Percentiles rank a stretch among this genome's conserved stretches.
These are phyloP conservation scores for Stachybotrys elegans DNA, from an alignment of 2,329 filamentous ascomycete genomes.

Conservation along the genomic window DNA sequence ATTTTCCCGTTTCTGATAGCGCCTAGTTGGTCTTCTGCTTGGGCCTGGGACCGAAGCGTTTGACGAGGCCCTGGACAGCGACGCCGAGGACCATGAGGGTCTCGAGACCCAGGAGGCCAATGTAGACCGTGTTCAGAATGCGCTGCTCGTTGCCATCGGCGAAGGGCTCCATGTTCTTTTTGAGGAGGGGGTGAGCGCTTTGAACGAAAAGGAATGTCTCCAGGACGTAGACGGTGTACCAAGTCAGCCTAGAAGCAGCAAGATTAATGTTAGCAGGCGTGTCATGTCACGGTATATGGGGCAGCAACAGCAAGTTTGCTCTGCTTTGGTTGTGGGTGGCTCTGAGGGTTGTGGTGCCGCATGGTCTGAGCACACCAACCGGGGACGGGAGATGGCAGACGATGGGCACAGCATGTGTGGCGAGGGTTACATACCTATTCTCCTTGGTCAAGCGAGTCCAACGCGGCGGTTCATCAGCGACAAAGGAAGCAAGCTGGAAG, in stretches of 20 bases:
- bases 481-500: conserved; percentile 14
- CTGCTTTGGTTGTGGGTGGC: conserved; percentile 1
- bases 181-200: conserved; percentile 17
- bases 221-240: conserved; percentile 15
- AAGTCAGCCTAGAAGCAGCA: conserved; percentile 10
- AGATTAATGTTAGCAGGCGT: conserved; percentile 5
- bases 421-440: conserved; percentile 10
- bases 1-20: background rate
- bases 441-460: conserved; percentile 13
- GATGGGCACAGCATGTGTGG: background rate
- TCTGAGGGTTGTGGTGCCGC: background rate
- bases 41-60: conserved; percentile 14
- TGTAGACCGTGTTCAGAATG: conserved; percentile 41
- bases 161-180: conserved; percentile 19
- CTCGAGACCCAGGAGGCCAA: conserved; percentile 40
- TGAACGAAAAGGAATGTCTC: conserved; percentile 11
- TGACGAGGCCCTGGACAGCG: conserved; percentile 23
- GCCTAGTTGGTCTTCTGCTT: conserved; percentile 10
- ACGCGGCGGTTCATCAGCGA: conserved; percentile 8
- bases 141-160: conserved; percentile 27
- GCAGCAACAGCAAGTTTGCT: no score
- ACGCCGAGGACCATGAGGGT: conserved; percentile 38
- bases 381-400: no score
- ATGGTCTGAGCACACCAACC: no score
- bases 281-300: no score